Conservation (phyloP, 2,329 filamentous ascomycete species). For the Colletotrichum trifolii region DNA sequence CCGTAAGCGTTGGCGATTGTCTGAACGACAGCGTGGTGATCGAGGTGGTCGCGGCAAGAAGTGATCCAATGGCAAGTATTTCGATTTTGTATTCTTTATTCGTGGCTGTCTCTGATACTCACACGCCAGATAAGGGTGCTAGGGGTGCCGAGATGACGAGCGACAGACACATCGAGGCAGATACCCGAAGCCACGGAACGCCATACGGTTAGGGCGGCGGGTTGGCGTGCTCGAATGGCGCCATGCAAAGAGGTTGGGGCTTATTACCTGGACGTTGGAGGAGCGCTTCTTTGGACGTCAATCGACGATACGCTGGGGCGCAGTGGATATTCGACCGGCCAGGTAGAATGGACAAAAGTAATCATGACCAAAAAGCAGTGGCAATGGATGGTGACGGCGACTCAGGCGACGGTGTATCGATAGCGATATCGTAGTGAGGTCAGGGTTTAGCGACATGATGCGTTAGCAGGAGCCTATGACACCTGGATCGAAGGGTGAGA, state of each 20-base stretch:
- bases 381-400: conserved; percentile 14
- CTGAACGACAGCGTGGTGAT: background rate
- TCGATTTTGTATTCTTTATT: too few species aligned
- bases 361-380: conserved; percentile 18
- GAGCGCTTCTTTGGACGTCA: background rate
- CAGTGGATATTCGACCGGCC: too few species aligned
- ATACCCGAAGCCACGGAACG: conserved; percentile 32
- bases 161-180: conserved; percentile 33
- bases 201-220: background rate
- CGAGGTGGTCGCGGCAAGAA: conserved; percentile 1
- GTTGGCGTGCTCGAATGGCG: conserved; percentile 20
- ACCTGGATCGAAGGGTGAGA: conserved; percentile 5
- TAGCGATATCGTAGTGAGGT: conserved; percentile 10
- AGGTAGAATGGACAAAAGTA: background rate
- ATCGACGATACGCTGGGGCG: background rate
- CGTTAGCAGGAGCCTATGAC: conserved; percentile 27
- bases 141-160: background rate
- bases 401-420: background rate
- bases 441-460: background rate
- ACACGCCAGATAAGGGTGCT: background rate
- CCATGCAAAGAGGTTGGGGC: conserved; percentile 7
- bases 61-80: background rate
- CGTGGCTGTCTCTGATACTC: conserved; percentile 6
- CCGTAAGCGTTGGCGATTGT: conserved; percentile 15
- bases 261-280: conserved; percentile 6